These are phyloP conservation scores for Hypoxylon sp. DNA, from an alignment of 2,329 filamentous ascomycete genomes.

Conservation along the genomic window DNA sequence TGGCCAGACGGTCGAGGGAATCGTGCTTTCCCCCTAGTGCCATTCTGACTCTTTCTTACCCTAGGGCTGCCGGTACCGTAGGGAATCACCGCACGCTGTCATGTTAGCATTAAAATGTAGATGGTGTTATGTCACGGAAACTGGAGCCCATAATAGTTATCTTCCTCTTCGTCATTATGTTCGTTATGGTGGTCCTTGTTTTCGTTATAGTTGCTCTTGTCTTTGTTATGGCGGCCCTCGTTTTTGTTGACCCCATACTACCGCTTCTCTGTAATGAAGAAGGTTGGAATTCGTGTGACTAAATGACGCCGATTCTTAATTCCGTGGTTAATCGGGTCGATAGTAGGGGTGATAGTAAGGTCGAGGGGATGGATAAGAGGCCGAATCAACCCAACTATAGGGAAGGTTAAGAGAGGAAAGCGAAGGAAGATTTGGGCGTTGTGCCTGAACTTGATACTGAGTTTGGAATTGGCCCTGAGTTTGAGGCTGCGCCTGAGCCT, in stretches of 20 bases:
- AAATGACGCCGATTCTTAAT: background rate
- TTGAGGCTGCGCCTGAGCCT: background rate
- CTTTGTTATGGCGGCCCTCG: background rate
- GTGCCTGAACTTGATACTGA: background rate
- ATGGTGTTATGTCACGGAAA: too few relatives aligned
- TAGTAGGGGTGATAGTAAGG: background rate
- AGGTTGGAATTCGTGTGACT: background rate
- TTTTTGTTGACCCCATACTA: background rate
- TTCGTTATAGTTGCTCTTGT: background rate
- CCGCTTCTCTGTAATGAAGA: background rate
- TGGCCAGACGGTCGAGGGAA: too few relatives aligned
- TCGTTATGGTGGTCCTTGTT: background rate
- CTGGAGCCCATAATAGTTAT: too few relatives aligned
- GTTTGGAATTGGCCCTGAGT: background rate
- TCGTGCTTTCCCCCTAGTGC: background rate
- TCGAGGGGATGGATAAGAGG: background rate
- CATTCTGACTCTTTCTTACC: background rate
- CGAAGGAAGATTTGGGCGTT: background rate
- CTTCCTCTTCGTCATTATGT: too few relatives aligned
- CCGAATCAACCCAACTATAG: background rate
- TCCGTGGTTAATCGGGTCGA: background rate
- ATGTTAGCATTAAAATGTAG: too few relatives aligned
- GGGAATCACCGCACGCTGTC: too few relatives aligned
- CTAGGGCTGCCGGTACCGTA: background rate
- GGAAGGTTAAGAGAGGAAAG: background rate